A percentile compares a stretch with the other conserved stretches of the same genome.
Evolutionary conservation across 768 basidiomycete species (phyloP).

Genomic region (Plicaturopsis crispa): DNA sequence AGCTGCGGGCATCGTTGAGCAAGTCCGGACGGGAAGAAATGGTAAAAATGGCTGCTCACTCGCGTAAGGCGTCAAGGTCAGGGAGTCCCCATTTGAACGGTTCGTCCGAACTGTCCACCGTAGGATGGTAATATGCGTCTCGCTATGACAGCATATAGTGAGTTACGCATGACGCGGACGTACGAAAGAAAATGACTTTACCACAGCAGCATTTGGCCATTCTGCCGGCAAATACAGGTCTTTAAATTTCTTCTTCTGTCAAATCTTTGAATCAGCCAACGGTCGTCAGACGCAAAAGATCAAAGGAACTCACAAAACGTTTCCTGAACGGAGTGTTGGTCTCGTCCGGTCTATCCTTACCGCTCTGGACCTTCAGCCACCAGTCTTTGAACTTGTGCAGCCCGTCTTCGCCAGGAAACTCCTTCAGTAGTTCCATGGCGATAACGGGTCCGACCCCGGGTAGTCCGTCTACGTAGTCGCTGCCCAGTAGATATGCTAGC

Average conservation of each 20-base stretch:
- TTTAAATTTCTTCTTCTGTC: conserved; percentile 86
- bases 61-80: conserved; percentile 87
- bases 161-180: neutral
- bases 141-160: conserved; percentile 36
- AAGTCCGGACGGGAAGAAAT: conserved; percentile 1
- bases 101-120: conserved; percentile 86
- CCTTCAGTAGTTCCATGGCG: conserved; percentile 90
- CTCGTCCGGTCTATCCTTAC: conserved; percentile 73
- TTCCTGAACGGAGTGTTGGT: conserved; percentile 71
- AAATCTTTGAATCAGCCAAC: conserved; percentile 9
- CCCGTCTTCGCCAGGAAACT: conserved; percentile 84
- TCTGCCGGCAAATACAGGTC: conserved; percentile 70
- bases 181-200: conserved; percentile 27
- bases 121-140: conserved; percentile 90
- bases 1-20: conserved; percentile 32
- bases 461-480: conserved; percentile 93
- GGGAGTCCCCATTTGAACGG: conserved; percentile 96
- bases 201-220: conserved; percentile 93
- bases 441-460: conserved; percentile 92
- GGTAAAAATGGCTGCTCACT: conserved; percentile 36
- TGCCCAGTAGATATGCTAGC: conserved; percentile 90
- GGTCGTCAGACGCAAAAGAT: conserved; percentile 4
- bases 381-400: conserved; percentile 85
- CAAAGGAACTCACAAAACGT: conserved; percentile 63
- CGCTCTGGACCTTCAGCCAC: conserved; percentile 92